Evolutionary conservation across 805 yeast species (phyloP), one percentile per base, ranked within the genome.

Genomic region (Candida sithepensis): DNA sequence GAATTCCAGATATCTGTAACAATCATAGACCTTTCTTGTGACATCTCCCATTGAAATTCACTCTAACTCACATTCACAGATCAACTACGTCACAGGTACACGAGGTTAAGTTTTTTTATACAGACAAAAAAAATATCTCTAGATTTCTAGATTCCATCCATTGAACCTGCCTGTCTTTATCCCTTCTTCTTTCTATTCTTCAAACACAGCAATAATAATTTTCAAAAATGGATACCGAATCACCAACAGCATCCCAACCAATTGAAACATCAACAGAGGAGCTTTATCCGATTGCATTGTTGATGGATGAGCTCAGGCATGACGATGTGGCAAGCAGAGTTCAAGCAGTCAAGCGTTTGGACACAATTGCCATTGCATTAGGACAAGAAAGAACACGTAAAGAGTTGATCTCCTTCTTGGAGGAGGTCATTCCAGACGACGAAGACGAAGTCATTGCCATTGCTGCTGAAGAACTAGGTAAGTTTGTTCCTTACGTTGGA

Each of bases 401-500:
- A 41, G 99, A 94, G 65, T 76, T 94, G 62, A 74, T 94, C 45
- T 97, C 98, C 33, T 94, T 92, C 61, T 75, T 94, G 52, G 88
- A 84, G 56, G 91, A 85, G 51, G 94, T 85, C 22, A 89, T 91
- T 9, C 94, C 88, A 55, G 99, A 94, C 59, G 99, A 95, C 65
- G 99, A 94, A 69, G 99, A 94, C 68, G 99, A 94, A 69, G 96
- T 94, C 6, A 85, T 92, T 68, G 88, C 97, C 1, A 92, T 90
- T 19, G 77, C 95, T 53, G 97, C 97, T 3, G 88, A 85, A 57
- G 92, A 91, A 72, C 71, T 94, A 57, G 96, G 96, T 42, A 79
- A 80, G 48, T 92, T 94, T 65, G 82, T 90, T 32, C 96, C 97
- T 4, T 79, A 82, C 50, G 82, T 94, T 48, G 99, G 99, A 42